These are phyloP conservation scores for Uronychia setigera DNA, from an alignment of 73 alveolate genomes.

Conservation along the genomic window DNA sequence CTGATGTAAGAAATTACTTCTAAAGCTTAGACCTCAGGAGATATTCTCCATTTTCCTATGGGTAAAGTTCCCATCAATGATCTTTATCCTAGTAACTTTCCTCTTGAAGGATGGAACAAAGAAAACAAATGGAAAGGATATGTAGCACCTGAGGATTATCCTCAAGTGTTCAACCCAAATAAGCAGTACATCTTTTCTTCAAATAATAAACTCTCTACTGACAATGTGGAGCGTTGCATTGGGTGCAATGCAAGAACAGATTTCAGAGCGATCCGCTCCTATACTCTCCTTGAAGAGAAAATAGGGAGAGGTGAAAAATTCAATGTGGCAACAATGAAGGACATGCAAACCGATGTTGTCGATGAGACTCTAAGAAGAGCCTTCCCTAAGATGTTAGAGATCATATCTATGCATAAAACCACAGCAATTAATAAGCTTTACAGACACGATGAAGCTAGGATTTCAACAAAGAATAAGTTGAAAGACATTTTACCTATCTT, in stretches of 20 bases:
- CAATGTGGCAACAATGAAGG: not conserved
- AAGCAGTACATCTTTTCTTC: conserved; percentile 3
- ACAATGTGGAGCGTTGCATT: not conserved
- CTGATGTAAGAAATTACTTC: not conserved
- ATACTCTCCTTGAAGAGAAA: not conserved
- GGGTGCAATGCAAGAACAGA: not conserved
- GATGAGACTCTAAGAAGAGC: not conserved
- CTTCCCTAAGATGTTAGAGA: not conserved
- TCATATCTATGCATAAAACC: not conserved
- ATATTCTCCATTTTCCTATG: not conserved
- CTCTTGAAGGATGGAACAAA: not conserved
- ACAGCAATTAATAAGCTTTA: not conserved
- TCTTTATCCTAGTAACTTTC: not conserved
- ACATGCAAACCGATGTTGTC: not conserved
- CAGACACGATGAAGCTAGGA: not conserved
- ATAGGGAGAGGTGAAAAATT: not conserved
- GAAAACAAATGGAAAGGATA: not conserved
- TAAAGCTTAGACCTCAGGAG: not conserved
- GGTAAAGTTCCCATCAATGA: not conserved
- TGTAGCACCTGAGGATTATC: not conserved
- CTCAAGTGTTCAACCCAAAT: conserved; percentile 22
- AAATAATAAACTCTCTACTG: not conserved
- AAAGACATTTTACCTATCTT: not conserved
- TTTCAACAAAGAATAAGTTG: not conserved
- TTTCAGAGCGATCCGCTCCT: not conserved